A percentile compares a stretch with the other conserved stretches of the same genome.
phyloP scores from a whole-genome alignment of 2,329 filamentous ascomycete genomes.

The Colletotrichum lini region DNA sequence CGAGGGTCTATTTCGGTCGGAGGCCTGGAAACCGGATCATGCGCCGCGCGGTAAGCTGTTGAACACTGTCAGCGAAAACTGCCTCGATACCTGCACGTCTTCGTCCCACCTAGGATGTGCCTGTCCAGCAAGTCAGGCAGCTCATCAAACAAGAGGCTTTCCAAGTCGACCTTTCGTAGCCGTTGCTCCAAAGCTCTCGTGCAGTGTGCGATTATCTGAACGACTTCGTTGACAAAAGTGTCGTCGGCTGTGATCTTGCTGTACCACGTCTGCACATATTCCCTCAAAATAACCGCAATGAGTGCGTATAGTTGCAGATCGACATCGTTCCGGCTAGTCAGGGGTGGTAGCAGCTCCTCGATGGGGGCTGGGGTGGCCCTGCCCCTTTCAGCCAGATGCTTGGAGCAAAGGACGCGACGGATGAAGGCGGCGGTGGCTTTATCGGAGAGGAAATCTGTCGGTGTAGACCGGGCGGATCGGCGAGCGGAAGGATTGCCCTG shows the following conservation, averaged over 20 bases:
- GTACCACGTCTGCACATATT: constrained; percentile 96
- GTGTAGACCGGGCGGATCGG: constrained; percentile 51
- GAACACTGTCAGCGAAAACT: constrained; percentile 5
- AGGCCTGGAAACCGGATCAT: constrained; percentile 68
- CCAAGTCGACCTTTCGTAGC: constrained; percentile 84
- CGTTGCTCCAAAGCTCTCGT: constrained; percentile 90
- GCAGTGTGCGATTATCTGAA: constrained; percentile 93
- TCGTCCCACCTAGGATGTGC: constrained; percentile 80
- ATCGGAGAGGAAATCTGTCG: constrained; percentile 75
- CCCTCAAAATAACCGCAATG: constrained; percentile 88
- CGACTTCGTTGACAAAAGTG: constrained; percentile 86
- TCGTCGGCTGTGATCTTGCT: constrained; percentile 91
- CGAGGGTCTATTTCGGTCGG: constrained; percentile 75
- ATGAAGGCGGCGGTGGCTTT: constrained; percentile 86
- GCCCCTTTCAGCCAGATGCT: constrained; percentile 73
- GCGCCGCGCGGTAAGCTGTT: constrained; percentile 78
- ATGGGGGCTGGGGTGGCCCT: constrained; percentile 71
- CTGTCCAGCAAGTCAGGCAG: constrained; percentile 84
- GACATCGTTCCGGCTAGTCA: constrained; percentile 95
- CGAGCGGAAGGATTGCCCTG: constrained; percentile 42
- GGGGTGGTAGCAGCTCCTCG: constrained; percentile 86
- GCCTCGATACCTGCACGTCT: constrained; percentile 5
- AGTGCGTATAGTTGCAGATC: constrained; percentile 95
- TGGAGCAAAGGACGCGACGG: constrained; percentile 86
- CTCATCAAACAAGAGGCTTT: constrained; percentile 88